Base-by-base conservation (phyloP, 176 grass and related monocot species). In the Musa itinerans region DNA sequence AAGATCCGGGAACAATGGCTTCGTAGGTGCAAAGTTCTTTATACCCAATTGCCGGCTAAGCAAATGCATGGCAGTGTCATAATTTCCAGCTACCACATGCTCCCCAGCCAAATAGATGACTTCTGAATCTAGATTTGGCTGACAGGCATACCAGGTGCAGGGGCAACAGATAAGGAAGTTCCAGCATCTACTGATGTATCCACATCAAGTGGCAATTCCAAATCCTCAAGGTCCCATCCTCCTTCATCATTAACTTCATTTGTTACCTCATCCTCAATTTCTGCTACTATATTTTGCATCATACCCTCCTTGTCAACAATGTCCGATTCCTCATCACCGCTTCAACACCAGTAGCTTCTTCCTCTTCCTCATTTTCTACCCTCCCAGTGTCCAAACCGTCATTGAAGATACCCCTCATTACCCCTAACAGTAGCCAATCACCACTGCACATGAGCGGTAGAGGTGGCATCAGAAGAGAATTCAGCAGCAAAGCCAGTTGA, bases 91-190 rank as follows among this genome's bases (percentile, higher is more conserved):
- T 70, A 90, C 94, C 26, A 82, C 86, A 76, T 98, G 90, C 78
- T 98, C 90, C 19, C 94, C 94, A 80, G 88, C 88, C 74, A 98
- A 82, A 43, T 43, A 80, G 94, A 98, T 74, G 90, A 98, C 75
- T 93, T 98, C 80, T 93, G 90, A 73, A 84, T 89, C 94, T 90
- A 98, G 70, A 98, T 98, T 82, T 93, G 90, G 74, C 86, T 87
- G 54, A 98, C 90, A 81, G 90, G 86, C 84, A 98, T 91, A 76
- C 94, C 94, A 51, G 86, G 90, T 65, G 88, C 71, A 77, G 90
- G 94, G 61, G 90, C 80, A 52, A 91, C 84, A 80, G 91, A 93
- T 53, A 89, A 73, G 34, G 82, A 69, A 50, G 23, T 64, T 34
- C 65, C 76, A 57, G 78, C 23, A 16, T 80, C 81, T 76, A 83